phyloP scores from a whole-genome alignment of 2,329 filamentous ascomycete species.

The Biscogniauxia marginata region DNA sequence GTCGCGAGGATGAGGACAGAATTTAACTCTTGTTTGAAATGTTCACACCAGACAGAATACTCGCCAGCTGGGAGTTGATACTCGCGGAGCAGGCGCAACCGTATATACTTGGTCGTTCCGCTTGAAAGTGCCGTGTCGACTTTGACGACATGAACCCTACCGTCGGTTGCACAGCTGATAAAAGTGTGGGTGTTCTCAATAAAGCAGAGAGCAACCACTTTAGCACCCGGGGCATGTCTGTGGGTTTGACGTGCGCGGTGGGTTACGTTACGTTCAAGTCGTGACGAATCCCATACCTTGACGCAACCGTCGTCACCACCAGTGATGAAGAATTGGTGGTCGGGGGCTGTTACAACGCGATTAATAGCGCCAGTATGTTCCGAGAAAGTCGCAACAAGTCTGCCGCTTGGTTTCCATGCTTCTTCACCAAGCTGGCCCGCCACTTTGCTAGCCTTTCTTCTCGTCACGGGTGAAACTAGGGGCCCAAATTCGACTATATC shows the following conservation, averaged over 20 bases:
- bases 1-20: slow-evolving; percentile 88
- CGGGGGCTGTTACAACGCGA: slow-evolving; percentile 77
- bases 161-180: slow-evolving; percentile 84
- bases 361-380: slow-evolving; percentile 85
- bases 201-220: slow-evolving; percentile 81
- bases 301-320: slow-evolving; percentile 88
- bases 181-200: slow-evolving; percentile 94
- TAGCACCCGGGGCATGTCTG: slow-evolving; percentile 67
- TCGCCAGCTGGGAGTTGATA: slow-evolving; percentile 75
- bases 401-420: slow-evolving; percentile 81
- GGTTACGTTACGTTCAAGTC: slow-evolving; percentile 87
- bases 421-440: slow-evolving; percentile 54
- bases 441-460: slow-evolving; percentile 48
- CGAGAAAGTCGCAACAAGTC: slow-evolving; percentile 81
- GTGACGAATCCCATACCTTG: slow-evolving; percentile 88
- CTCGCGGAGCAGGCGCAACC: slow-evolving; percentile 72
- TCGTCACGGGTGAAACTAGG: slow-evolving; percentile 67
- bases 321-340: slow-evolving; percentile 93
- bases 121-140: slow-evolving; percentile 55
- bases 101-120: slow-evolving; percentile 70
- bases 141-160: slow-evolving; percentile 85
- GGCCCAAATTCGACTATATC: slow-evolving; percentile 75
- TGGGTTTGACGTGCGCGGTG: slow-evolving; percentile 86
- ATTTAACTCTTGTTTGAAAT: slow-evolving; percentile 77
- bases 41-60: slow-evolving; percentile 85